phyloP scores from a whole-genome alignment of 2,329 filamentous ascomycete genomes.

The Lithohypha guttulata region DNA sequence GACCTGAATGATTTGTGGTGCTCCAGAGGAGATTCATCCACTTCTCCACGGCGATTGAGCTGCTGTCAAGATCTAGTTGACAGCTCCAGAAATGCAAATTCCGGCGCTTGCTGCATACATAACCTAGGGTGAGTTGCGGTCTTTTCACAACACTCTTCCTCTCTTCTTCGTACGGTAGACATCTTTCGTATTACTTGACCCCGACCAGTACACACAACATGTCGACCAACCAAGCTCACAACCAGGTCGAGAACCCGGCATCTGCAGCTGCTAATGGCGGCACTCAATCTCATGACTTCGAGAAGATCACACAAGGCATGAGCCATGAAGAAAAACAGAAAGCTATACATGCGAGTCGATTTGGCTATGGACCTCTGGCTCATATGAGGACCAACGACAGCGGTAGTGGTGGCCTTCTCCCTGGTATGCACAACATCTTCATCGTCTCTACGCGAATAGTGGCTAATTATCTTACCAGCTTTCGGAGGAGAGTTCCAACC shows the following conservation, averaged over 20 bases:
- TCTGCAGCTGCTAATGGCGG: constrained; percentile 9
- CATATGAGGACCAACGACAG: constrained; percentile 34
- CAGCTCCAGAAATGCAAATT: constrained; percentile 9
- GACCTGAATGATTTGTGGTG: too few relatives aligned
- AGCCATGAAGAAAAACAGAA: constrained; percentile 35
- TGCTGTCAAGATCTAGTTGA: constrained; percentile 5
- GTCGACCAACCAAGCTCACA: constrained; percentile 7
- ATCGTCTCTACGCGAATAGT: not conserved
- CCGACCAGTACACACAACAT: too few relatives aligned
- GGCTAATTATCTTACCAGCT: constrained; percentile 33
- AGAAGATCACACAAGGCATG: constrained; percentile 26
- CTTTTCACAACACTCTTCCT: not conserved
- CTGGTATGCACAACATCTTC: constrained; percentile 11
- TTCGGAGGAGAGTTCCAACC: constrained; percentile 67
- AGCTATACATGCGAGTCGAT: constrained; percentile 35
- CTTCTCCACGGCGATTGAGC: constrained; percentile 3
- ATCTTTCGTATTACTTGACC: not conserved
- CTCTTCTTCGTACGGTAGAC: not conserved
- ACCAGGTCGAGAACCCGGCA: constrained; percentile 1
- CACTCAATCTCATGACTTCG: constrained; percentile 13
- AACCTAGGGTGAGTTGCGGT: not conserved
- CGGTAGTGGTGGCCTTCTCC: constrained; percentile 15
- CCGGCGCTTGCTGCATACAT: constrained; percentile 2
- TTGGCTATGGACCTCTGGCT: constrained; percentile 42
- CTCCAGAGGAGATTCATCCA: not conserved